Evolutionary conservation across 148 eudicot genomes (phyloP).

Genomic region (Mesembryanthemum crystallinum): DNA sequence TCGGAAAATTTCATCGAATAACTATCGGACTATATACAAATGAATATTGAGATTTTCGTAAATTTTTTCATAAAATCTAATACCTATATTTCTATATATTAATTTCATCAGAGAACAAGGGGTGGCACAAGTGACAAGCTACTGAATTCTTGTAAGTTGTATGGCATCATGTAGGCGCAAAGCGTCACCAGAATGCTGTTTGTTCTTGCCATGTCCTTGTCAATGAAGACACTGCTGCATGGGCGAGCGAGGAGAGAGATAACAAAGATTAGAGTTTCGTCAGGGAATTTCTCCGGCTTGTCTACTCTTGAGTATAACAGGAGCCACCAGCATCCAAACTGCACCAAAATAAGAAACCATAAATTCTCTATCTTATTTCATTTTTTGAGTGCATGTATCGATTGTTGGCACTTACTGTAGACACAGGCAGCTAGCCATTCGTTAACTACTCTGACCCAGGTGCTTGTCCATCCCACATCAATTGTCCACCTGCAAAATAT

Average conservation of each 20-base stretch:
- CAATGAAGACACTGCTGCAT: constrained; percentile 1
- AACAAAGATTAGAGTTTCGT: background rate
- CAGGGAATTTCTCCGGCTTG: constrained; percentile 42
- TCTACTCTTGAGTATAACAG: constrained; percentile 61
- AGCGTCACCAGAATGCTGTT: background rate
- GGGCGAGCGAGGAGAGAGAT: constrained; percentile 3
- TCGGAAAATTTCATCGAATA: background rate
- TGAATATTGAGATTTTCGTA: constrained; percentile 12
- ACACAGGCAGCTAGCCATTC: constrained; percentile 84
- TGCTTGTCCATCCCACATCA: constrained; percentile 95
- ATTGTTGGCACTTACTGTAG: constrained; percentile 65
- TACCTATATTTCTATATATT: background rate
- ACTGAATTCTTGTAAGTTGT: background rate
- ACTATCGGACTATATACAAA: constrained; percentile 5
- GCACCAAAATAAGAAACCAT: constrained; percentile 25
- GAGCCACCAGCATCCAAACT: constrained; percentile 91
- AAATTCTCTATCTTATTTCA: no score
- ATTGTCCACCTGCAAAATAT: constrained; percentile 69
- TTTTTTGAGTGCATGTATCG: no score
- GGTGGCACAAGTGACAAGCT: background rate
- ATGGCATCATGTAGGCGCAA: background rate
- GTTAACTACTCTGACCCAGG: constrained; percentile 85
- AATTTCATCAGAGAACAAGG: background rate
- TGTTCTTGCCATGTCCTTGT: background rate
- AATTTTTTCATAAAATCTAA: background rate